Evolutionary conservation across 495 filamentous ascomycete species (phyloP).

Genomic region (Penicillium salamii): DNA sequence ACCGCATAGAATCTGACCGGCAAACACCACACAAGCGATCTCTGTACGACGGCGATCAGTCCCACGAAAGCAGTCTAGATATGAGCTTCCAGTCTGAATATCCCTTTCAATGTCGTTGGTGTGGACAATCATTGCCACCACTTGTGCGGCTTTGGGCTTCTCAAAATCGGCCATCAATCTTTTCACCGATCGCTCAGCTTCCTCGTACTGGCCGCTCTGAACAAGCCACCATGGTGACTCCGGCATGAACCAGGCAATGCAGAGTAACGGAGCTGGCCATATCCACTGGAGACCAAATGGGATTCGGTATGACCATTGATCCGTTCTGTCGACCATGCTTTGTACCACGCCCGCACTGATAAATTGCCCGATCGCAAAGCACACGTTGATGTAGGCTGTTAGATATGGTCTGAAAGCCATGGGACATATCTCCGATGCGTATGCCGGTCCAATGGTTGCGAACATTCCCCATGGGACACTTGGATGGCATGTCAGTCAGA

Average conservation of each 20-base stretch:
- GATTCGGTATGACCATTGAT: constrained; percentile 53
- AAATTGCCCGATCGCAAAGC: constrained; percentile 52
- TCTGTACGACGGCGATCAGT: constrained; percentile 40
- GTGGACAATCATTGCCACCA: constrained; percentile 44
- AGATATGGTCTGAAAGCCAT: constrained; percentile 41
- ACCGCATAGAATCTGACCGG: constrained; percentile 30
- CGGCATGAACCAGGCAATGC: constrained; percentile 39
- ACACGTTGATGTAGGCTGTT: constrained; percentile 47
- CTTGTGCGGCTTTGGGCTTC: too few species aligned
- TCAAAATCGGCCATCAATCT: constrained; percentile 30
- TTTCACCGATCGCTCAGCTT: too few species aligned
- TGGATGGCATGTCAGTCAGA: constrained; percentile 2
- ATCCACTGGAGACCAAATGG: constrained; percentile 57
- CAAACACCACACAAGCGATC: constrained; percentile 27
- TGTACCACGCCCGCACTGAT: constrained; percentile 47
- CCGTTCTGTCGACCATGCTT: constrained; percentile 27
- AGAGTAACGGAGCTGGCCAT: constrained; percentile 47
- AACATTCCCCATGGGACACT: constrained; percentile 40
- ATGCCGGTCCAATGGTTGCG: constrained; percentile 50
- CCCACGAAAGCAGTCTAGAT: constrained; percentile 40
- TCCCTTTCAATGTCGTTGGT: constrained; percentile 36
- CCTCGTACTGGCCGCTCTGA: constrained; percentile 31
- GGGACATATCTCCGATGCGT: constrained; percentile 51
- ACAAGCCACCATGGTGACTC: constrained; percentile 49
- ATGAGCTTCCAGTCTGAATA: constrained; percentile 29